A percentile compares a stretch with the other conserved stretches of the same genome.
Conservation (phyloP, 352 stramenopile genomes). For the Phytophthora capsici region DNA sequence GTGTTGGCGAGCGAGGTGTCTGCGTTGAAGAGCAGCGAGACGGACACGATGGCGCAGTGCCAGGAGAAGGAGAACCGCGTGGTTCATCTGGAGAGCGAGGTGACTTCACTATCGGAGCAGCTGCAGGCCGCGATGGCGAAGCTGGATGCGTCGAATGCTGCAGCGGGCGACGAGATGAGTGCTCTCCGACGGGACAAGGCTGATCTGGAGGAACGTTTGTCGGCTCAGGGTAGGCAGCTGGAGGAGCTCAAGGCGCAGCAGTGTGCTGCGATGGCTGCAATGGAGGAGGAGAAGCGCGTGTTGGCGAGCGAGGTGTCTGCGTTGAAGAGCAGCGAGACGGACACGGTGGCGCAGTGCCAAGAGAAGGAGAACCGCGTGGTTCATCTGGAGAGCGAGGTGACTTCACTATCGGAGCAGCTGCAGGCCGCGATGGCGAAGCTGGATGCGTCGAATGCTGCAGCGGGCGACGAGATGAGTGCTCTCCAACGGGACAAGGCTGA, state of each 20-base stretch:
- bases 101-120: slow-evolving; percentile 4
- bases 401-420: slow-evolving; percentile 3
- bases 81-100: slow-evolving; percentile 11
- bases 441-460: background rate
- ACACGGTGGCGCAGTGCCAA: slow-evolving; percentile 15
- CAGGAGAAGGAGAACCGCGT: slow-evolving; percentile 17
- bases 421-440: slow-evolving; percentile 7
- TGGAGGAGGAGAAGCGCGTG: slow-evolving; percentile 29
- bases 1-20: slow-evolving; percentile 32
- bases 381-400: slow-evolving; percentile 16
- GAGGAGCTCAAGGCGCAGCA: slow-evolving; percentile 19
- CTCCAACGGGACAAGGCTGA: slow-evolving; percentile 1
- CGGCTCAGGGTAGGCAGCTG: background rate
- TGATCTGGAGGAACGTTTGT: slow-evolving; percentile 10
- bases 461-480: slow-evolving; percentile 4
- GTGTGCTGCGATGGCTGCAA: slow-evolving; percentile 11
- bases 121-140: slow-evolving; percentile 6
- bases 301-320: slow-evolving; percentile 31
- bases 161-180: slow-evolving; percentile 4
- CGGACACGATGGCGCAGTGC: slow-evolving; percentile 15
- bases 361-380: slow-evolving; percentile 14
- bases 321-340: slow-evolving; percentile 24
- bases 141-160: slow-evolving; percentile 3
- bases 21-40: slow-evolving; percentile 23
- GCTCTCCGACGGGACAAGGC: background rate